Conservation (phyloP, 2,329 filamentous ascomycete genomes). For the Bipolaris sorokiniana region DNA sequence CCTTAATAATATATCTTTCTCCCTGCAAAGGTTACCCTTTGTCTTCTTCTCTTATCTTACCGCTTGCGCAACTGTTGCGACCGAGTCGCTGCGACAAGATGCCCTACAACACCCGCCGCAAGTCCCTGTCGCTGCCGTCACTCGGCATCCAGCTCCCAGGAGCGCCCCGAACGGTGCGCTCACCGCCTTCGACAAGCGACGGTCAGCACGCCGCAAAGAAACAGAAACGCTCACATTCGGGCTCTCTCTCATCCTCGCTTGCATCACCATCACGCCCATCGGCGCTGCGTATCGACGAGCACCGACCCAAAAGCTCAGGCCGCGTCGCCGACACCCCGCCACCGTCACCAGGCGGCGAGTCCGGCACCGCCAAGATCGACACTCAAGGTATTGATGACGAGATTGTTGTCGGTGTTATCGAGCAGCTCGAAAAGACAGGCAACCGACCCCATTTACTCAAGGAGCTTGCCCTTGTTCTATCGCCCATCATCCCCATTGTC, state of each 20-base stretch:
- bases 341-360: conserved; percentile 68
- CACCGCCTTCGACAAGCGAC: conserved; percentile 62
- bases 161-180: conserved; percentile 59
- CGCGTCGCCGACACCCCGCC: conserved; percentile 73
- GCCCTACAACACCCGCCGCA: conserved; percentile 96
- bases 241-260: conserved; percentile 48
- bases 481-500: conserved; percentile 77
- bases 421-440: conserved; percentile 84
- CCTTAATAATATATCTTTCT: conserved; percentile 33
- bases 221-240: conserved; percentile 77
- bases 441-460: conserved; percentile 95
- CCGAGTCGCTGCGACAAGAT: conserved; percentile 57
- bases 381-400: conserved; percentile 89
- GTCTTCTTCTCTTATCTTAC: conserved; percentile 5
- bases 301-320: conserved; percentile 53
- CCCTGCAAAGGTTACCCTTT: conserved; percentile 9
- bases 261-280: conserved; percentile 55
- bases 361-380: conserved; percentile 66
- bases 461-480: conserved; percentile 82
- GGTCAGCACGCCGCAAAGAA: conserved; percentile 63
- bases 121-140: conserved; percentile 90
- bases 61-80: conserved; percentile 17
- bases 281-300: conserved; percentile 56
- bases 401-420: conserved; percentile 88
- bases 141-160: conserved; percentile 83